Conservation (phyloP, 2,329 filamentous ascomycete species). For the Xylaria sp. region DNA sequence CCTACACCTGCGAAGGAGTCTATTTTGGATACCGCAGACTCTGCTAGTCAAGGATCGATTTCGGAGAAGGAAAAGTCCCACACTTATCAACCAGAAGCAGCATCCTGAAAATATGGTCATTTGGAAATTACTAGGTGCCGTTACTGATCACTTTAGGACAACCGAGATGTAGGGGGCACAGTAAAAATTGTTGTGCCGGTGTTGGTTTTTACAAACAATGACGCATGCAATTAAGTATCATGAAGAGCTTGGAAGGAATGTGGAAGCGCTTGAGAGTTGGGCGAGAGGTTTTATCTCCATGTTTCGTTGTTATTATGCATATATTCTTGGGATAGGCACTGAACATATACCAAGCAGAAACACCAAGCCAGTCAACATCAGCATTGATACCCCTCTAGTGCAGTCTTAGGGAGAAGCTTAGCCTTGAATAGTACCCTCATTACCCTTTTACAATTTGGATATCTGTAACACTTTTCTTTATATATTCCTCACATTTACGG, state of each 20-base stretch:
- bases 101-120: background rate
- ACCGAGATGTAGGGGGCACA: background rate
- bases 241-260: background rate
- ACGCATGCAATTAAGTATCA: background rate
- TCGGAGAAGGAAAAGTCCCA: background rate
- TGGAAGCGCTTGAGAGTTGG: background rate
- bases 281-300: background rate
- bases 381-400: constrained; percentile 20
- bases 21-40: background rate
- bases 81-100: background rate
- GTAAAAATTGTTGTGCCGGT: background rate
- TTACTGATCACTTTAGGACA: constrained; percentile 4
- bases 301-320: constrained; percentile 12
- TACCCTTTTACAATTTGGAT: background rate
- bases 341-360: background rate
- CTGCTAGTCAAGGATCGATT: constrained; percentile 1
- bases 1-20: constrained; percentile 17
- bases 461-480: constrained; percentile 2
- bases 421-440: background rate
- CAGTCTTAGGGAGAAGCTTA: background rate
- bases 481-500: constrained; percentile 16
- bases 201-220: background rate
- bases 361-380: background rate
- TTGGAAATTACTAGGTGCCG: background rate
- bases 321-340: background rate